phyloP scores from a whole-genome alignment of 139 green algal genomes.

The Nannochloris sp. region DNA sequence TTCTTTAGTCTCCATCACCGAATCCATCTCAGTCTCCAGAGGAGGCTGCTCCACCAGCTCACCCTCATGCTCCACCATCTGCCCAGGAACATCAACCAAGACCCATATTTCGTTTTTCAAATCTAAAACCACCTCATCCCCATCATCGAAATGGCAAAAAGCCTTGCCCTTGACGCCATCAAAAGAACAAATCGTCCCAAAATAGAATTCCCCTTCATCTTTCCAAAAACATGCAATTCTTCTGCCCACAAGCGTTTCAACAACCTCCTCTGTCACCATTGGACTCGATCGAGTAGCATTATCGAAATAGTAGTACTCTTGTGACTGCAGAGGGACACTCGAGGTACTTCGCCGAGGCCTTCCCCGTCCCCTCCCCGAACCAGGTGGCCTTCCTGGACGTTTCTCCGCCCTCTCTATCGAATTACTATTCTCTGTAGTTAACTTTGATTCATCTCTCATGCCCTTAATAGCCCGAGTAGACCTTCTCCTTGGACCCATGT shows the following conservation, averaged over 20 bases:
- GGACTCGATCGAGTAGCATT: not conserved
- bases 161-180: not conserved
- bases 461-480: no score
- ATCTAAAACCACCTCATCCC: not conserved
- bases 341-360: no score
- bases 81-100: not conserved
- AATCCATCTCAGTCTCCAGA: not conserved
- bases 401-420: no score
- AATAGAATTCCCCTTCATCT: not conserved
- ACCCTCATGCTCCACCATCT: not conserved
- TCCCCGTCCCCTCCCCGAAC: no score
- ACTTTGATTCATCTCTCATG: no score
- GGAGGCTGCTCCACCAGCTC: slow-evolving; percentile 1
- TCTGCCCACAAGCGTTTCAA: not conserved
- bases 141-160: not conserved
- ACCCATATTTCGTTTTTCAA: not conserved
- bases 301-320: not conserved
- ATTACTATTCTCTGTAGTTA: no score
- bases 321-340: no score
- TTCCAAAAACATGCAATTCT: not conserved
- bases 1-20: no score
- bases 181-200: not conserved
- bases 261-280: not conserved
- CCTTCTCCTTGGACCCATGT: no score
- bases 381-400: no score